Evolutionary conservation across 352 stramenopile species (phyloP).

Genomic region (Pythium myriotylum): DNA sequence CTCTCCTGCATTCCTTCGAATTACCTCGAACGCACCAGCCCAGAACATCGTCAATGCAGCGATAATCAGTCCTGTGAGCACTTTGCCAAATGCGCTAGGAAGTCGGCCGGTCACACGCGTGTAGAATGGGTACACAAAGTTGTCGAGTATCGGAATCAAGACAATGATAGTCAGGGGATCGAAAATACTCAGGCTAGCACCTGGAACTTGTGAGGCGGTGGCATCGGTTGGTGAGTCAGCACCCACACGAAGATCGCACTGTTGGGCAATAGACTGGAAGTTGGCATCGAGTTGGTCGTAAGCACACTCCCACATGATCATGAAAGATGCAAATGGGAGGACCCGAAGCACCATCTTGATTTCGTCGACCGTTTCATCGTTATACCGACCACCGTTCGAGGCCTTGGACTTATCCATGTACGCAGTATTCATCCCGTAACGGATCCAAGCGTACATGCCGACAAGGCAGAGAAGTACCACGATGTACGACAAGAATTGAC

Average conservation of each 20-base stretch:
- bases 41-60: constrained; percentile 86
- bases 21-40: constrained; percentile 81
- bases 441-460: constrained; percentile 84
- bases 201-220: constrained; percentile 59
- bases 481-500: constrained; percentile 77
- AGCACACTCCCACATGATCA: constrained; percentile 89
- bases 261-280: constrained; percentile 87
- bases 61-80: constrained; percentile 72
- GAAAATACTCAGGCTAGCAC: constrained; percentile 84
- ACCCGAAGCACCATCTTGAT: constrained; percentile 87
- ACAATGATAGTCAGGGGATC: constrained; percentile 85
- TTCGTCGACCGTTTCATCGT: constrained; percentile 83
- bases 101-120: constrained; percentile 46
- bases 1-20: constrained; percentile 53
- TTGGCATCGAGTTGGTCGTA: constrained; percentile 89
- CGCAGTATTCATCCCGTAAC: constrained; percentile 76
- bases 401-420: constrained; percentile 88
- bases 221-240: constrained; percentile 33
- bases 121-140: constrained; percentile 78
- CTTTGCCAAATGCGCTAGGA: constrained; percentile 80
- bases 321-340: constrained; percentile 86
- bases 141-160: constrained; percentile 74
- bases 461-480: constrained; percentile 67
- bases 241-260: constrained; percentile 72
- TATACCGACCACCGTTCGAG: constrained; percentile 77